Evolutionary conservation across 805 yeast species (phyloP).

Genomic region (Blastobotrys americana): DNA sequence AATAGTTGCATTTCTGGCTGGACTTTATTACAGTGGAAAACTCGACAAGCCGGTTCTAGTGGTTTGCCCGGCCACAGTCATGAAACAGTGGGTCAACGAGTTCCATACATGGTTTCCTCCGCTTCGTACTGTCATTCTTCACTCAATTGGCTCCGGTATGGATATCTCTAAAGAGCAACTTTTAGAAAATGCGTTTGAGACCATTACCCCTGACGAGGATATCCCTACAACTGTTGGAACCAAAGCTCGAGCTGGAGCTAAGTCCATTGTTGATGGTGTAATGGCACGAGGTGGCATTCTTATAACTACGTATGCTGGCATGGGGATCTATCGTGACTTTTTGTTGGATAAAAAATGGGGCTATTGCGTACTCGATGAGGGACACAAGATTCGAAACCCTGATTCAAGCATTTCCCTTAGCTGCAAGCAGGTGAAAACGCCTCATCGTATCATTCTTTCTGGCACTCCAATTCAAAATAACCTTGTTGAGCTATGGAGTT

Average conservation of each 20-base stretch:
- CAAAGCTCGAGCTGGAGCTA: constrained; percentile 30
- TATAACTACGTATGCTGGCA: constrained; percentile 86
- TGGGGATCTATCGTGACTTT: constrained; percentile 57
- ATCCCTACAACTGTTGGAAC: constrained; percentile 31
- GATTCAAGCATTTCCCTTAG: constrained; percentile 79
- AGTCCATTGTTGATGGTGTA: constrained; percentile 47
- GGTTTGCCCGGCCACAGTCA: constrained; percentile 94
- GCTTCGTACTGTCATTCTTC: constrained; percentile 73
- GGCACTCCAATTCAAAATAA: constrained; percentile 98
- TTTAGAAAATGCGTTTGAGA: constrained; percentile 26
- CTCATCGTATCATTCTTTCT: constrained; percentile 78
- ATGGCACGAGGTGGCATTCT: constrained; percentile 69
- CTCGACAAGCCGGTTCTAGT: constrained; percentile 72
- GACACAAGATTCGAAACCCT: constrained; percentile 94
- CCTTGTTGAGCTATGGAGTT: constrained; percentile 83
- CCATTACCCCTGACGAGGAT: constrained; percentile 19
- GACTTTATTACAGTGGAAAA: constrained; percentile 73
- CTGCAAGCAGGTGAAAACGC: constrained; percentile 77
- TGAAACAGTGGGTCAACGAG: constrained; percentile 96
- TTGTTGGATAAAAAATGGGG: constrained; percentile 75
- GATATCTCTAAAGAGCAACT: constrained; percentile 23
- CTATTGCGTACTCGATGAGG: constrained; percentile 87
- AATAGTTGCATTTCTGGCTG: constrained; percentile 83
- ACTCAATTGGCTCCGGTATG: constrained; percentile 91
- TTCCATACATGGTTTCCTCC: constrained; percentile 99